Conservation (phyloP, 495 filamentous ascomycete genomes). For the Penicillium bovifimosum region DNA sequence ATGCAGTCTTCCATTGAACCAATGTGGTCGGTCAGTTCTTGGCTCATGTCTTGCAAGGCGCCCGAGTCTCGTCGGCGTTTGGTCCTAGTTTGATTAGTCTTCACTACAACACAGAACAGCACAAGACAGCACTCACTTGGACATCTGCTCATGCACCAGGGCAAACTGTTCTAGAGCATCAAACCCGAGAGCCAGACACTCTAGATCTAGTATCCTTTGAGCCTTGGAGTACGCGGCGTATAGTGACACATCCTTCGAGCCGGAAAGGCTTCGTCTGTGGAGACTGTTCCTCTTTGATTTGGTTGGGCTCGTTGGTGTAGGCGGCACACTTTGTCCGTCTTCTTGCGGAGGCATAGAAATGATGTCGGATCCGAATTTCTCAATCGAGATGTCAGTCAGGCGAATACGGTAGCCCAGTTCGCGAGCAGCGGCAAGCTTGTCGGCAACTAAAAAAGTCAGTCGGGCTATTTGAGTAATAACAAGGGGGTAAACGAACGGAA, state of each 20-base stretch:
- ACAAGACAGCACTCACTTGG: slow-evolving; percentile 30
- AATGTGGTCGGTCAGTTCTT: slow-evolving; percentile 23
- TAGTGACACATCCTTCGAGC: slow-evolving; percentile 10
- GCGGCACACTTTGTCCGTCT: slow-evolving; percentile 13
- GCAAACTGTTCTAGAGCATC: slow-evolving; percentile 60
- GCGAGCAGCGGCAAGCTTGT: slow-evolving; percentile 60
- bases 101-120: background rate
- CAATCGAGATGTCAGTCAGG: slow-evolving; percentile 37
- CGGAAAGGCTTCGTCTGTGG: slow-evolving; percentile 23
- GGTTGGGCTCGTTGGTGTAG: slow-evolving; percentile 27
- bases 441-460: slow-evolving; percentile 20
- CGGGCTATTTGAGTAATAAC: background rate
- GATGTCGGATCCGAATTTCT: slow-evolving; percentile 39
- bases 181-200: slow-evolving; percentile 60
- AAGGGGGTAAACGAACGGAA: slow-evolving; percentile 27
- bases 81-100: slow-evolving; percentile 22
- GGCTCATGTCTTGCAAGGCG: slow-evolving; percentile 29
- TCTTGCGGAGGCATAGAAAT: slow-evolving; percentile 26
- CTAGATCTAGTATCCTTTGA: slow-evolving; percentile 65
- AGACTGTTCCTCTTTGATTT: slow-evolving; percentile 27
- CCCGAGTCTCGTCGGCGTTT: slow-evolving; percentile 33
- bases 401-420: slow-evolving; percentile 47
- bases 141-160: slow-evolving; percentile 39
- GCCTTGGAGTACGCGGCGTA: slow-evolving; percentile 39
- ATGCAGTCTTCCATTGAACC: background rate